A percentile compares a stretch with the other conserved stretches of the same genome.
These are phyloP conservation scores for Coemansia sp. DNA, from an alignment of 192 early-diverging fungal genomes.

Conservation along the genomic window DNA sequence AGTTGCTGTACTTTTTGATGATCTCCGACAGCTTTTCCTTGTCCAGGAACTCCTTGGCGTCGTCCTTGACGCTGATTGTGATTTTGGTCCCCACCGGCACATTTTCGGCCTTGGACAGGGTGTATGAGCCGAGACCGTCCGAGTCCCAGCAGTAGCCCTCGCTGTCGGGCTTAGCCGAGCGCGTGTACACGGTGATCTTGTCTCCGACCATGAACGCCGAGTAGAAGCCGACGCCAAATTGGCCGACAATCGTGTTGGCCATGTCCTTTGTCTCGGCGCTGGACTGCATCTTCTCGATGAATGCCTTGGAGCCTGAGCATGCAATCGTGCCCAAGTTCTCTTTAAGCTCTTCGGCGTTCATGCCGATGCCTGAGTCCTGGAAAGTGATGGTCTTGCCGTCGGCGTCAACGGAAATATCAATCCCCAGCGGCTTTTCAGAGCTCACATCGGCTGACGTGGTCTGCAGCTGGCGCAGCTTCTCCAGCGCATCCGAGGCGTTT, in stretches of 20 bases:
- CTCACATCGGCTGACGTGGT: constrained; percentile 80
- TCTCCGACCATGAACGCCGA: constrained; percentile 96
- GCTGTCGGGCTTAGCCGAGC: constrained; percentile 75
- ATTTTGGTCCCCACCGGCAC: constrained; percentile 95
- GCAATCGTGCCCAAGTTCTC: constrained; percentile 97
- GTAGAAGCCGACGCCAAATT: constrained; percentile 99
- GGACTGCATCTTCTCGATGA: constrained; percentile 70
- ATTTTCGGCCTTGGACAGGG: constrained; percentile 86
- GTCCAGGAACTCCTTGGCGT: constrained; percentile 80
- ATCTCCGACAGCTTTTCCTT: constrained; percentile 63
- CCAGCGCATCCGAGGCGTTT: constrained; percentile 94
- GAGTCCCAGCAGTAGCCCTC: constrained; percentile 96
- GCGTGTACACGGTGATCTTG: constrained; percentile 87
- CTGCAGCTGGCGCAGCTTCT: constrained; percentile 86
- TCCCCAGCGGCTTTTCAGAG: constrained; percentile 73
- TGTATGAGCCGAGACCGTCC: constrained; percentile 86
- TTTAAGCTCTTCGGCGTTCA: constrained; percentile 86
- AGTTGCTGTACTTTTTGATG: constrained; percentile 89
- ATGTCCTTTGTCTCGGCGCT: constrained; percentile 50
- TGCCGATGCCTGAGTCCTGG: constrained; percentile 92
- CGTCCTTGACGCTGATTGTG: constrained; percentile 84
- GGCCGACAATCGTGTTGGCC: constrained; percentile 83
- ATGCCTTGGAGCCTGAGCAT: constrained; percentile 88
- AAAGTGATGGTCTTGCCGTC: constrained; percentile 77
- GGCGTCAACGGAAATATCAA: constrained; percentile 76